Evolutionary conservation across 192 early-diverging fungal species (phyloP).

Genomic region (Kickxella alabastrina): DNA sequence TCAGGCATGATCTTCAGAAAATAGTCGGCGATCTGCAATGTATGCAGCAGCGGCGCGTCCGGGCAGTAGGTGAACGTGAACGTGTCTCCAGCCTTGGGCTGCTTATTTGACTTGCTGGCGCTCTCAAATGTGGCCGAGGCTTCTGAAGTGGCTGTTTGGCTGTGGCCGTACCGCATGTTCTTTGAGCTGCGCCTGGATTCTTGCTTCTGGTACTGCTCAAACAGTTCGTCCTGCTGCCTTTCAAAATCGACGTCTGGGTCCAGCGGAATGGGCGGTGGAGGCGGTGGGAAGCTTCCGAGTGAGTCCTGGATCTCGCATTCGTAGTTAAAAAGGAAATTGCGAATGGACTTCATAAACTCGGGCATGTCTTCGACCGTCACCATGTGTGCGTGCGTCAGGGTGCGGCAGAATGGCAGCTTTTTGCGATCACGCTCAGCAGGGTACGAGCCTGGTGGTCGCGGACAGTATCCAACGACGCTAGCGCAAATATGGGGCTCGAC

Average conservation of each 20-base stretch:
- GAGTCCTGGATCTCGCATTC: conserved; percentile 43
- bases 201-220: conserved; percentile 2
- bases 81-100: conserved; percentile 29
- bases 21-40: conserved; percentile 52
- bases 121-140: conserved; percentile 7
- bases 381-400: conserved; percentile 40
- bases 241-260: background rate
- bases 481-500: conserved; percentile 48
- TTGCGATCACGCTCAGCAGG: conserved; percentile 27
- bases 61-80: conserved; percentile 39
- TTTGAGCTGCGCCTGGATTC: conserved; percentile 2
- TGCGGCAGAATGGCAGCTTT: conserved; percentile 52
- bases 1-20: conserved; percentile 49
- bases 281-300: conserved; percentile 48
- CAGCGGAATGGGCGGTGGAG: conserved; percentile 35
- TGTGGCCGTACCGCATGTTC: background rate
- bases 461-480: conserved; percentile 46
- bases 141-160: background rate
- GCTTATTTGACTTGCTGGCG: conserved; percentile 12
- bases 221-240: background rate
- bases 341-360: conserved; percentile 38
- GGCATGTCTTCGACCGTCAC: conserved; percentile 34
- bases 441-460: conserved; percentile 41
- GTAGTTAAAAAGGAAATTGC: conserved; percentile 52
- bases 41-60: conserved; percentile 45